Percentiles rank a stretch among this genome's conserved stretches.
phyloP scores from a whole-genome alignment of 768 basidiomycete genomes.

The Rhizopogon vesiculosus region DNA sequence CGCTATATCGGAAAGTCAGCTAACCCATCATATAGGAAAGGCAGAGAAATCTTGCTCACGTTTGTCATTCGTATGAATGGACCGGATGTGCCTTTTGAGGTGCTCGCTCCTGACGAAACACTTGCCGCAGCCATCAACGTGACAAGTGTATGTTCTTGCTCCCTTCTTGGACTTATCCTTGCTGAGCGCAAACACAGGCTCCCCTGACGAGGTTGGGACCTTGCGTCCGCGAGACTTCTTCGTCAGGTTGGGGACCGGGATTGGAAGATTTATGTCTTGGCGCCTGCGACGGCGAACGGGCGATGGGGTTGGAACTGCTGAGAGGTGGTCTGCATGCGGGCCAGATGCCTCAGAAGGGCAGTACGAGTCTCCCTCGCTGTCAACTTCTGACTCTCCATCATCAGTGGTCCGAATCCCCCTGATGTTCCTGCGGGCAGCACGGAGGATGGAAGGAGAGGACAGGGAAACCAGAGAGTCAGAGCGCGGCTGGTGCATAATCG shows the following conservation, averaged over 20 bases:
- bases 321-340: background rate
- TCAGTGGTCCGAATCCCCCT: background rate
- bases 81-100: slow-evolving; percentile 74
- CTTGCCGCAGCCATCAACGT: slow-evolving; percentile 70
- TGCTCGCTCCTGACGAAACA: slow-evolving; percentile 79
- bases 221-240: slow-evolving; percentile 45
- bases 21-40: background rate
- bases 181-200: slow-evolving; percentile 17
- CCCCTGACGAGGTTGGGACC: slow-evolving; percentile 36
- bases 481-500: background rate
- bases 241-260: slow-evolving; percentile 44
- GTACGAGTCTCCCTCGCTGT: slow-evolving; percentile 16
- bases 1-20: slow-evolving; percentile 16
- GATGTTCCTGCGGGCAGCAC: background rate
- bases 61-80: slow-evolving; percentile 81
- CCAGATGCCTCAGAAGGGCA: slow-evolving; percentile 20
- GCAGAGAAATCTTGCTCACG: slow-evolving; percentile 44
- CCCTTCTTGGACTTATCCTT: slow-evolving; percentile 29
- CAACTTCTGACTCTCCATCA: slow-evolving; percentile 6
- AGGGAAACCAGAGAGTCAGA: background rate
- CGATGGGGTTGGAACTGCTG: slow-evolving; percentile 2
- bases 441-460: background rate
- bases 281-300: slow-evolving; percentile 18
- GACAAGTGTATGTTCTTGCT: slow-evolving; percentile 55
- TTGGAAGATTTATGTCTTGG: slow-evolving; percentile 26